Percentiles rank a stretch among this genome's conserved stretches.
Conservation (phyloP, 2,329 filamentous ascomycete species). For the Chalaropsis ovoidea region DNA sequence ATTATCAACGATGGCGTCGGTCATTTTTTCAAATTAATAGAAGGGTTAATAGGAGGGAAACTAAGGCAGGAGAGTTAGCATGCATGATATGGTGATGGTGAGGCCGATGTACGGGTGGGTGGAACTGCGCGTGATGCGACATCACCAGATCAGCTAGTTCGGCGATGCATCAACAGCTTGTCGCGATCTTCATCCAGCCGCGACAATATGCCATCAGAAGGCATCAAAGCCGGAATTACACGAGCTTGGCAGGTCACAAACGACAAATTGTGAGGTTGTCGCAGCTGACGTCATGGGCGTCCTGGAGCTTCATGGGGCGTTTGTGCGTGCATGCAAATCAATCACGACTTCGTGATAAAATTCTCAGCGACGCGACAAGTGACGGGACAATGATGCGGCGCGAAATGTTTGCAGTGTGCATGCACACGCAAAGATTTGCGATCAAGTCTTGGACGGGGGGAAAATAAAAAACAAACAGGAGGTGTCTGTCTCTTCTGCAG, state of each 20-base stretch:
- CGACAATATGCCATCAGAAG: background rate
- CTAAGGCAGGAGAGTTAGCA: background rate
- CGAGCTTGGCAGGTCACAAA: background rate
- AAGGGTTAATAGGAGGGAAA: background rate
- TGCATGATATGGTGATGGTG: background rate
- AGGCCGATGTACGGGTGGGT: too few relatives aligned
- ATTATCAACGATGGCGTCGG: constrained; percentile 18
- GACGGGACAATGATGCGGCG: constrained; percentile 2
- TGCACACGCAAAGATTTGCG: background rate
- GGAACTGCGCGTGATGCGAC: background rate
- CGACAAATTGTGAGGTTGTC: background rate
- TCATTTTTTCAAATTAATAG: constrained; percentile 16
- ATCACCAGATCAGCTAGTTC: background rate
- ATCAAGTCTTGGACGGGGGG: background rate
- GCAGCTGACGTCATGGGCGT: background rate
- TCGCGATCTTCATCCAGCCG: background rate
- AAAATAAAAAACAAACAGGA: background rate
- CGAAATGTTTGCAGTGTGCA: background rate
- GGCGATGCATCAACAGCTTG: background rate
- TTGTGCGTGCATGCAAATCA: background rate
- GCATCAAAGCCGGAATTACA: background rate
- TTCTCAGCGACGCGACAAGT: constrained; percentile 7
- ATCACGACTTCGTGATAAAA: constrained; percentile 13
- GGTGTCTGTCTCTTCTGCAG: background rate
- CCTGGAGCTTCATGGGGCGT: background rate